These are phyloP conservation scores for Russula abietina DNA, from an alignment of 768 basidiomycete species.

Conservation along the genomic window DNA sequence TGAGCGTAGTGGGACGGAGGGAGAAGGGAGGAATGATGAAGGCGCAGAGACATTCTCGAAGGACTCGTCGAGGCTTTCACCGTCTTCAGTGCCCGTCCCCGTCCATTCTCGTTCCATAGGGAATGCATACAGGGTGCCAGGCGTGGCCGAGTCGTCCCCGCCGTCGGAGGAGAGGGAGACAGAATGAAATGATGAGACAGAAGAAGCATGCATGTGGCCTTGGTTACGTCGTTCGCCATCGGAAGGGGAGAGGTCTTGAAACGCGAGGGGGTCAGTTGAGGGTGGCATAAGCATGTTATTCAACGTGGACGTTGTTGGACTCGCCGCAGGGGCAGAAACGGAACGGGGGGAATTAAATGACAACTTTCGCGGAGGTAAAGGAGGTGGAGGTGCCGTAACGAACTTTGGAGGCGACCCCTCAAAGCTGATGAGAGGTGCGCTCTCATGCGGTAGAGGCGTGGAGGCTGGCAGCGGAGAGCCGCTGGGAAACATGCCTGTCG, in stretches of 20 bases:
- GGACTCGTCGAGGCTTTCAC: conserved; percentile 54
- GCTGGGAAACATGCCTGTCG: neutral
- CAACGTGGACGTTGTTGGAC: conserved; percentile 31
- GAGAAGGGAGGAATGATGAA: conserved; percentile 35
- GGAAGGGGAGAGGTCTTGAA: conserved; percentile 30
- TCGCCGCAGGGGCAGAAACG: conserved; percentile 46
- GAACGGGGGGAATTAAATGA: conserved; percentile 40
- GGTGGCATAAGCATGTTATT: conserved; percentile 41
- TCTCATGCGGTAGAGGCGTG: conserved; percentile 19
- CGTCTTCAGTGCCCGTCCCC: conserved; percentile 40
- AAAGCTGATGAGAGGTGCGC: conserved; percentile 47
- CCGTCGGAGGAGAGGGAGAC: conserved; percentile 67
- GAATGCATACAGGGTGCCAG: conserved; percentile 29
- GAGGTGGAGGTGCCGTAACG: conserved; percentile 47
- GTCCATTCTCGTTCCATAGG: conserved; percentile 39
- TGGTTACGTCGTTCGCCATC: conserved; percentile 32
- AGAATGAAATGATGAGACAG: conserved; percentile 73
- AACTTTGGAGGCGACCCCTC: conserved; percentile 40
- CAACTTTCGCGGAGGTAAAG: conserved; percentile 57
- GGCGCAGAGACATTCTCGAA: conserved; percentile 60
- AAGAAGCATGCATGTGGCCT: conserved; percentile 54
- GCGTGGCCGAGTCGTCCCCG: conserved; percentile 30
- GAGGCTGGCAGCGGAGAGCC: neutral
- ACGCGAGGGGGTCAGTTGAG: conserved; percentile 38
- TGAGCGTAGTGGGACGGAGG: conserved; percentile 27